A percentile compares a stretch with the other conserved stretches of the same genome.
phyloP scores from a whole-genome alignment of 371 early-diverging fungal genomes.

The Dichotomocladium elegans region DNA sequence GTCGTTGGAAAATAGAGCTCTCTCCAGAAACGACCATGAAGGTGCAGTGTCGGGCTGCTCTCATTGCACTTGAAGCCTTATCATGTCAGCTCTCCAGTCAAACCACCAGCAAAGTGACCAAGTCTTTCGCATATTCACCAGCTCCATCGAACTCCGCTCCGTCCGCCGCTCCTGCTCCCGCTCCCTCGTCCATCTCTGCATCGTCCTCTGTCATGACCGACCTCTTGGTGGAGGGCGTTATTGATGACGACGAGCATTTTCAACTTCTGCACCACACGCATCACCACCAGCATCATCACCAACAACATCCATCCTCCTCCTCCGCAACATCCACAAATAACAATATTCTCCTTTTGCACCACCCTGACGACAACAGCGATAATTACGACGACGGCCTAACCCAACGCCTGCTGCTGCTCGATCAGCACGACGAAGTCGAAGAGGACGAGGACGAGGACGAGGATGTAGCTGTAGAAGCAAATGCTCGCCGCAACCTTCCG shows the following conservation, averaged over 20 bases:
- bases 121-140: slow-evolving; percentile 4
- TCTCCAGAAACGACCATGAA: slow-evolving; percentile 26
- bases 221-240: neutral
- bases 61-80: slow-evolving; percentile 30
- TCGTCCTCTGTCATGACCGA: neutral
- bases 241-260: slow-evolving; percentile 1
- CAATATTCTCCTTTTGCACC: neutral
- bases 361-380: neutral
- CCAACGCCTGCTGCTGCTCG: no score
- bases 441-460: slow-evolving; percentile 5
- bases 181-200: neutral
- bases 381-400: neutral
- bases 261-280: neutral
- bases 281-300: neutral
- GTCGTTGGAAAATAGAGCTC: slow-evolving; percentile 37
- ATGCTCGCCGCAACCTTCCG: neutral
- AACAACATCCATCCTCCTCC: neutral
- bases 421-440: neutral
- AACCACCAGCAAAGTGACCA: slow-evolving; percentile 13
- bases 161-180: neutral
- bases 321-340: no score
- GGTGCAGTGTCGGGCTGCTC: slow-evolving; percentile 36
- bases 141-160: neutral
- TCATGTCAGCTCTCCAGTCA: slow-evolving; percentile 21
- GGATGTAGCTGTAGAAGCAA: slow-evolving; percentile 6